A percentile compares a stretch with the other conserved stretches of the same genome.
These are phyloP conservation scores for Pelargonium fulgidum DNA, from an alignment of 441 rosid genomes.

Conservation along the genomic window DNA sequence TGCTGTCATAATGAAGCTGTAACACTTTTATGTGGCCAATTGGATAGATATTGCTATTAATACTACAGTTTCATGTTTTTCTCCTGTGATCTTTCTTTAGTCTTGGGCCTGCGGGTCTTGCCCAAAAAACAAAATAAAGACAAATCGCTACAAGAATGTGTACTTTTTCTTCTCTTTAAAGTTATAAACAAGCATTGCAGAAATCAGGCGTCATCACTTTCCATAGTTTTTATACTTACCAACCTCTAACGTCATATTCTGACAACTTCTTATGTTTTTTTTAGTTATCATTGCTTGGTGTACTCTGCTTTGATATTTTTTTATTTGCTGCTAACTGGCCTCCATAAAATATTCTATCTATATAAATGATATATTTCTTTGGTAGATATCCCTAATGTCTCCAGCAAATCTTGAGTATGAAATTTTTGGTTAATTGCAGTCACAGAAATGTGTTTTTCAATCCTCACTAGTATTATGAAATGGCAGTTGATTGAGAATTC, in stretches of 20 bases:
- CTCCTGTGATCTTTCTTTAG: no score
- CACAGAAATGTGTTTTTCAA: neutral
- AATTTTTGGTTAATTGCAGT: no score
- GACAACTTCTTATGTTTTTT: neutral
- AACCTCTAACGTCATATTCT: neutral
- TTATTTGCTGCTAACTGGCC: no score
- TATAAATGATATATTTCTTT: no score
- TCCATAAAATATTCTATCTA: no score
- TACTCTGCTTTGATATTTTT: neutral
- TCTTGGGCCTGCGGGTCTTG: no score
- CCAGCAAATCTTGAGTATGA: no score
- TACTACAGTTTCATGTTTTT: no score
- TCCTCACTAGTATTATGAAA: neutral
- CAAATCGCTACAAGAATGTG: neutral
- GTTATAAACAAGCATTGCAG: neutral
- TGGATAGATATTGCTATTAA: no score
- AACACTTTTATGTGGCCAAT: neutral
- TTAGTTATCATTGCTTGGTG: neutral
- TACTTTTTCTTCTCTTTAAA: no score
- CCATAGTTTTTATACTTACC: neutral
- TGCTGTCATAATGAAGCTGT: neutral
- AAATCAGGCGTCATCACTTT: neutral
- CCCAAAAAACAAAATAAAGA: neutral
- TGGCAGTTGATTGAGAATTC: neutral
- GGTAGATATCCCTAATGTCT: no score